Evolutionary conservation across 23 red algal genomes (phyloP).

Genomic region (Pyropia haitanensis): DNA sequence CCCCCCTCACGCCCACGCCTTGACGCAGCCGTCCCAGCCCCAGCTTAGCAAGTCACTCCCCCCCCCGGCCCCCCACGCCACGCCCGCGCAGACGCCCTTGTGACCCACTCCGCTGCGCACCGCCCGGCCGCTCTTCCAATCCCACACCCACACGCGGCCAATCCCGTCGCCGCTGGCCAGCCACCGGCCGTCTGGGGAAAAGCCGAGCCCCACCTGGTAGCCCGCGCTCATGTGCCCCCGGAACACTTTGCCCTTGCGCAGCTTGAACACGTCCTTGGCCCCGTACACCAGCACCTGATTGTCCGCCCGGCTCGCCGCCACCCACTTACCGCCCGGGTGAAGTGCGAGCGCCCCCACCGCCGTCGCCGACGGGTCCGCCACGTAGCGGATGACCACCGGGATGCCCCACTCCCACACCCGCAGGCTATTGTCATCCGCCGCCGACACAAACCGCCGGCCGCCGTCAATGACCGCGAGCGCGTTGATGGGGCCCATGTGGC

Average conservation of each 20-base stretch:
- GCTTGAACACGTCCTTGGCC: slow-evolving; percentile 48
- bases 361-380: slow-evolving; percentile 51
- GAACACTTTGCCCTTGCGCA: slow-evolving; percentile 51
- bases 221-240: slow-evolving; percentile 77
- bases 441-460: slow-evolving; percentile 60
- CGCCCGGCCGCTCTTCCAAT: slow-evolving; percentile 63
- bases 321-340: slow-evolving; percentile 65
- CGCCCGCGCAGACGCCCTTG: slow-evolving; percentile 30
- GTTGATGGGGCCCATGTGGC: slow-evolving; percentile 80
- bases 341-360: slow-evolving; percentile 37
- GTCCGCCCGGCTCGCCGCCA: slow-evolving; percentile 67
- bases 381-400: slow-evolving; percentile 75
- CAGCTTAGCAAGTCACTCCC: slow-evolving; percentile 4
- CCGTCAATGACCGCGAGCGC: slow-evolving; percentile 71
- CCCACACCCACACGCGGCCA: slow-evolving; percentile 78
- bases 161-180: slow-evolving; percentile 64
- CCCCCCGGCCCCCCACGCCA: slow-evolving; percentile 43
- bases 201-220: slow-evolving; percentile 51
- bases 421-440: slow-evolving; percentile 74
- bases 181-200: slow-evolving; percentile 69
- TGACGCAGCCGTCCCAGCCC: slow-evolving; percentile 30
- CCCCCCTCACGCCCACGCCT: slow-evolving; percentile 14
- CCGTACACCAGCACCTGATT: slow-evolving; percentile 58
- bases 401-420: slow-evolving; percentile 88
- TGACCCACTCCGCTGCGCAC: slow-evolving; percentile 53